Percentiles rank a stretch among this genome's conserved stretches.
phyloP scores from a whole-genome alignment of 2,329 filamentous ascomycete species.

The Didymosphaeria variabile region DNA sequence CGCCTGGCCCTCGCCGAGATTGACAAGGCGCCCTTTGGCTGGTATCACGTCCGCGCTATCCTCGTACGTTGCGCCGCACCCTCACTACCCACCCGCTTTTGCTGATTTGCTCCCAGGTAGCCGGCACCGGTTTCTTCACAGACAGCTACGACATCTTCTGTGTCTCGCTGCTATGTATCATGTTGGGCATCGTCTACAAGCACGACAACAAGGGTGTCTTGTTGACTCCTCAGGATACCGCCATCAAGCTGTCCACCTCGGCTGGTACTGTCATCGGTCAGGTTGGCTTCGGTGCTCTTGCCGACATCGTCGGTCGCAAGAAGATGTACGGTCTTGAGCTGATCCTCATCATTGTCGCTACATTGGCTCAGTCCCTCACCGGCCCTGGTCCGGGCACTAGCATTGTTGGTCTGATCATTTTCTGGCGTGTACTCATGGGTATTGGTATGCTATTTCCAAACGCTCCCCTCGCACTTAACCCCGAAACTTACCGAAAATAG shows the following conservation, averaged over 20 bases:
- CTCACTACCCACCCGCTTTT: too few species aligned
- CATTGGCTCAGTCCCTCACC: slow-evolving; percentile 48
- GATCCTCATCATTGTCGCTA: slow-evolving; percentile 52
- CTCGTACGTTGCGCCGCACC: slow-evolving; percentile 16
- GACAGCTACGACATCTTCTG: slow-evolving; percentile 75
- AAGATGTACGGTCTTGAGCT: slow-evolving; percentile 76
- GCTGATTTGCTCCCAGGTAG: slow-evolving; percentile 61
- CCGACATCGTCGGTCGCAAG: slow-evolving; percentile 80
- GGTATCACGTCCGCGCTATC: slow-evolving; percentile 81
- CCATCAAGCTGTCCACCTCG: slow-evolving; percentile 86
- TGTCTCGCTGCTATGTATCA: slow-evolving; percentile 58
- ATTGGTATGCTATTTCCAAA: slow-evolving; percentile 35
- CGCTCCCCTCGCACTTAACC: slow-evolving; percentile 48
- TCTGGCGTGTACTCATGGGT: slow-evolving; percentile 54
- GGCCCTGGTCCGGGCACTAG: slow-evolving; percentile 47
- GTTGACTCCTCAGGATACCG: slow-evolving; percentile 74
- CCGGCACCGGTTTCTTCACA: slow-evolving; percentile 86
- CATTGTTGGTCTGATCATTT: slow-evolving; percentile 50
- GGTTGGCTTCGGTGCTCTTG: slow-evolving; percentile 69
- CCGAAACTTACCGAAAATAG: slow-evolving; percentile 27
- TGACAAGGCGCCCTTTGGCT: slow-evolving; percentile 82
- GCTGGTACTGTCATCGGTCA: slow-evolving; percentile 86
- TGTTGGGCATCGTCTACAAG: slow-evolving; percentile 84
- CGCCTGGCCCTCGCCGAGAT: slow-evolving; percentile 82
- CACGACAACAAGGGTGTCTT: slow-evolving; percentile 56